phyloP scores from a whole-genome alignment of 257 asterid species.

The Linaria vulgaris region DNA sequence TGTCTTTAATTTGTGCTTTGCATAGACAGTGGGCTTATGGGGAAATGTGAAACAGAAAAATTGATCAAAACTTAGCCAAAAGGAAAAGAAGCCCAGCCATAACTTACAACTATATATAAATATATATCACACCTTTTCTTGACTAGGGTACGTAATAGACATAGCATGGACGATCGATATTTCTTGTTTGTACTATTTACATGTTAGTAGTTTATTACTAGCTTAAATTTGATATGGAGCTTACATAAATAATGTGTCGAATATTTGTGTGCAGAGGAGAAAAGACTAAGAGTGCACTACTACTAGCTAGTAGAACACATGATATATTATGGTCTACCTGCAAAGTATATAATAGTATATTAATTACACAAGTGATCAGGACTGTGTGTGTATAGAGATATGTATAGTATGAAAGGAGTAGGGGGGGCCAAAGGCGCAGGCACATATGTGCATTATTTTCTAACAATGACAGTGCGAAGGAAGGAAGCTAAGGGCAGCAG shows the following conservation, averaged over 20 bases:
- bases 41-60: slow-evolving; percentile 17
- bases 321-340: too few relatives aligned
- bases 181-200: too few relatives aligned
- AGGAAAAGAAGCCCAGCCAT: slow-evolving; percentile 12
- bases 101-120: neutral
- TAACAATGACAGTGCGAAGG: slow-evolving; percentile 31
- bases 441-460: slow-evolving; percentile 17
- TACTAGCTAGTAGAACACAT: too few relatives aligned
- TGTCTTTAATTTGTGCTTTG: neutral
- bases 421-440: neutral
- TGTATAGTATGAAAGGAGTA: neutral
- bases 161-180: slow-evolving; percentile 25
- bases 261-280: too few relatives aligned
- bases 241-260: too few relatives aligned
- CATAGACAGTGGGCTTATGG: slow-evolving; percentile 26
- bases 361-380: too few relatives aligned
- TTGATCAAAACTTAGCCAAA: neutral
- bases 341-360: too few relatives aligned
- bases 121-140: slow-evolving; percentile 1
- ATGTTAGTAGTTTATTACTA: too few relatives aligned
- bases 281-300: too few relatives aligned
- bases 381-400: neutral
- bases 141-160: neutral
- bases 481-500: slow-evolving; percentile 57
- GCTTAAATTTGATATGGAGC: too few relatives aligned